phyloP scores from a whole-genome alignment of 148 eudicot species.

The Arctostaphylos glauca region DNA sequence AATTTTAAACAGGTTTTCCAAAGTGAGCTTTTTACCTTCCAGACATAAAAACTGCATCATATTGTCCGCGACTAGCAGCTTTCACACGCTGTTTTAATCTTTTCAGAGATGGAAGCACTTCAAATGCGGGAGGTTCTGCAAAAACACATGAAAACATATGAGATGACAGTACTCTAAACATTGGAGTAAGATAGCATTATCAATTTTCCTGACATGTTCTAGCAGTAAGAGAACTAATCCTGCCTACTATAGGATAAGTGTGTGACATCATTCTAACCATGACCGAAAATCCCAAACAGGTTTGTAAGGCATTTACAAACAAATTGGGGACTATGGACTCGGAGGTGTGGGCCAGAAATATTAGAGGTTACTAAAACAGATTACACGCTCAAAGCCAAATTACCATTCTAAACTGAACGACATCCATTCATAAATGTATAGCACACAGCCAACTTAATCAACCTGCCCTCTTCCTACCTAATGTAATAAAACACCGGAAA shows the following conservation, averaged over 20 bases:
- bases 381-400: neutral
- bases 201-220: neutral
- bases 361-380: neutral
- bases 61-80: constrained; percentile 91
- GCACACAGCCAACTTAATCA: neutral
- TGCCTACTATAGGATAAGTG: neutral
- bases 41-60: constrained; percentile 98
- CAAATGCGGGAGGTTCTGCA: constrained; percentile 92
- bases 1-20: neutral
- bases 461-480: neutral
- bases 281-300: neutral
- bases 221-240: neutral
- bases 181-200: neutral
- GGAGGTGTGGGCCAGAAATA: neutral
- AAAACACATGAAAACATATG: constrained; percentile 7
- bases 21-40: constrained; percentile 57
- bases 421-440: neutral
- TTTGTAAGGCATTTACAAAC: neutral
- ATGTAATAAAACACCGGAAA: neutral
- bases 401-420: constrained; percentile 1
- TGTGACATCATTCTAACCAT: neutral
- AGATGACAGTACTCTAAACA: constrained; percentile 9
- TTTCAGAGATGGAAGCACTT: constrained; percentile 87
- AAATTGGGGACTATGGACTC: neutral
- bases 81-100: constrained; percentile 74